phyloP scores from a whole-genome alignment of 371 early-diverging fungal genomes.

The Mortierella sp. region DNA sequence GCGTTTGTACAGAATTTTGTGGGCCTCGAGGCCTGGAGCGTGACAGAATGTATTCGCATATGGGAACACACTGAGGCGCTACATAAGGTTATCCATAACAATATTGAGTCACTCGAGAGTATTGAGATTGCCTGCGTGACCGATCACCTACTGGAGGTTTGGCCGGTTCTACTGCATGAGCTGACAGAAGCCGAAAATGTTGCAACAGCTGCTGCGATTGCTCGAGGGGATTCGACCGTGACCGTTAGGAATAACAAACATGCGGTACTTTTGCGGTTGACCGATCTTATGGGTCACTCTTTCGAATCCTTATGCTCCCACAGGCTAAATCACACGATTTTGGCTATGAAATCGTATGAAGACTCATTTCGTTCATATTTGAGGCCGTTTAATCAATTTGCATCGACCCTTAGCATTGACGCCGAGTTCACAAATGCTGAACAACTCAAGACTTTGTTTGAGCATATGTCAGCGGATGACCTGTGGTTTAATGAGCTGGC shows the following conservation, averaged over 20 bases:
- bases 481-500: constrained; percentile 17
- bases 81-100: constrained; percentile 18
- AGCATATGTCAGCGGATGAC: constrained; percentile 14
- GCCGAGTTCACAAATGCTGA: constrained; percentile 1
- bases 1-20: not conserved
- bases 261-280: constrained; percentile 14
- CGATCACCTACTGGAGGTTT: constrained; percentile 1
- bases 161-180: constrained; percentile 10
- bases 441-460: constrained; percentile 5
- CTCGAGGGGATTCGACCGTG: not conserved
- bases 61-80: constrained; percentile 10
- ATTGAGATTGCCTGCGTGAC: constrained; percentile 20
- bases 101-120: constrained; percentile 12
- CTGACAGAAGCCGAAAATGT: constrained; percentile 9
- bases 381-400: constrained; percentile 10
- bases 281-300: constrained; percentile 12
- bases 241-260: not conserved
- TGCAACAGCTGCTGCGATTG: not conserved
- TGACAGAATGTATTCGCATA: not conserved
- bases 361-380: constrained; percentile 12
- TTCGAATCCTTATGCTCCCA: constrained; percentile 16
- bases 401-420: constrained; percentile 14
- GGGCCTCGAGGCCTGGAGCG: constrained; percentile 8
- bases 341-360: constrained; percentile 13
- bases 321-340: not conserved